Conservation (phyloP, 345 rosid genomes). For the rapeseed (Brassica napus) region Da-Ae NC_063444.1:10344501-10345000, state of each 20-base stretch:
- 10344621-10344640: conserved; percentile 12
- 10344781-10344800: conserved; percentile 22
- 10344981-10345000: background rate
- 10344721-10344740: background rate
- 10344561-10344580: conserved; percentile 87
- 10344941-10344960: background rate
- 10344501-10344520: conserved; percentile 81
- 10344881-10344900: conserved; percentile 25
- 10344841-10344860: conserved; percentile 35
- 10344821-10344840: background rate
- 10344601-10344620: conserved; percentile 65
- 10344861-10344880: conserved; percentile 22
- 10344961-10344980: background rate
- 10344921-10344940: background rate
- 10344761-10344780: background rate
- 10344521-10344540: conserved; percentile 68
- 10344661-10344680: conserved; percentile 40
- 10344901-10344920: background rate
- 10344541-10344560: conserved; percentile 65
- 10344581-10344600: conserved; percentile 87
- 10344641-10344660: conserved; percentile 38
- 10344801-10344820: conserved; percentile 9
- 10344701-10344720: conserved; percentile 37
- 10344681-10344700: conserved; percentile 36
- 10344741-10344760: conserved; percentile 40